These are phyloP conservation scores for Ceratocystis harringtonii DNA, from an alignment of 2,329 filamentous ascomycete genomes.

Conservation along the genomic window DNA sequence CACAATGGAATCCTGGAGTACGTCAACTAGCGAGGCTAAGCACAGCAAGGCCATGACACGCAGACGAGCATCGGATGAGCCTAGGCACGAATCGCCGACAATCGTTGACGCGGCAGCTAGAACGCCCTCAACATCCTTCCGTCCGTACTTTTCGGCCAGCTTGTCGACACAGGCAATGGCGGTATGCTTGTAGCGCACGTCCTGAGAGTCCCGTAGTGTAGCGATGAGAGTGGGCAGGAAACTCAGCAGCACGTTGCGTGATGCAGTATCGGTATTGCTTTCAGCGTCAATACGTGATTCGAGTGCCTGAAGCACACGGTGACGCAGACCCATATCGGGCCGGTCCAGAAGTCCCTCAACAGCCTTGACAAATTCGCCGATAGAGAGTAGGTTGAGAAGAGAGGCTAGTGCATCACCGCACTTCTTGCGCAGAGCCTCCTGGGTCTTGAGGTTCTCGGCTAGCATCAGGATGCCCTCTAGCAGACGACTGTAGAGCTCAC, in stretches of 20 bases:
- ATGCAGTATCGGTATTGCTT: constrained; percentile 50
- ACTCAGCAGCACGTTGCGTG: constrained; percentile 55
- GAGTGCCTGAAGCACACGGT: constrained; percentile 66
- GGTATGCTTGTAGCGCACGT: constrained; percentile 66
- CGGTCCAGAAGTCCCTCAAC: constrained; percentile 68
- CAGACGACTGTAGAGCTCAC: constrained; percentile 52
- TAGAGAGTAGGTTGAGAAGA: constrained; percentile 71
- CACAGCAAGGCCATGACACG: constrained; percentile 77
- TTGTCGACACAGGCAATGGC: constrained; percentile 83
- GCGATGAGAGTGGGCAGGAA: constrained; percentile 67
- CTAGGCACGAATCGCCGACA: constrained; percentile 60
- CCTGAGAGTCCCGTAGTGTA: constrained; percentile 57
- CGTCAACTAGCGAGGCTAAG: constrained; percentile 76
- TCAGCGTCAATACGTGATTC: constrained; percentile 65
- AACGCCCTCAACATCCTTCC: constrained; percentile 69
- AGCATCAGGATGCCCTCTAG: constrained; percentile 51
- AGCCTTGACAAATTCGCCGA: constrained; percentile 76
- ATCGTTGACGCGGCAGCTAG: constrained; percentile 62
- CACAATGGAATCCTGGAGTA: constrained; percentile 72
- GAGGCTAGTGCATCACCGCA: constrained; percentile 61
- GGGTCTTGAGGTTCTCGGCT: constrained; percentile 46
- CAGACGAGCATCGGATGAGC: constrained; percentile 55
- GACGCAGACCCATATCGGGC: constrained; percentile 58
- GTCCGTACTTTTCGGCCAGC: constrained; percentile 88
- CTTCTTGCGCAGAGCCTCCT: constrained; percentile 39